Evolutionary conservation across 768 basidiomycete species (phyloP).

Genomic region (Tylopilus rubrobrunneus): DNA sequence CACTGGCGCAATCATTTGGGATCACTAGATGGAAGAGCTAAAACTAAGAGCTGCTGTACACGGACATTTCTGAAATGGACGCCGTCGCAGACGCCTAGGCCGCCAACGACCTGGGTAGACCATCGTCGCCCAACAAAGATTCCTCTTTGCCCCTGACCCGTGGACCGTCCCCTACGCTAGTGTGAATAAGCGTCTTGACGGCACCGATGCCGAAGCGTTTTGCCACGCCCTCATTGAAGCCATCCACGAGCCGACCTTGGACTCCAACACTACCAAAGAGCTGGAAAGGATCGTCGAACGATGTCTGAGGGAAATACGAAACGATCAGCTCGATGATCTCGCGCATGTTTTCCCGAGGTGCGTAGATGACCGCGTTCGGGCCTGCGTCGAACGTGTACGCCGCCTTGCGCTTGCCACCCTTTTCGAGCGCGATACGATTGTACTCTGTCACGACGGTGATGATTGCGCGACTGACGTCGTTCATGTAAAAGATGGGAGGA

Average conservation of each 20-base stretch:
- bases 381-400: slow-evolving; percentile 99
- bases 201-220: slow-evolving; percentile 70
- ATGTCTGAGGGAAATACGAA: slow-evolving; percentile 81
- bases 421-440: slow-evolving; percentile 72
- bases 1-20: too few species aligned
- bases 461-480: slow-evolving; percentile 94
- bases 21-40: not conserved
- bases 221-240: slow-evolving; percentile 78
- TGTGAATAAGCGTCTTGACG: slow-evolving; percentile 90
- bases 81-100: slow-evolving; percentile 17
- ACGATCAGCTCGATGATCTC: slow-evolving; percentile 75
- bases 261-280: slow-evolving; percentile 47
- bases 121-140: slow-evolving; percentile 61
- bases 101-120: slow-evolving; percentile 57
- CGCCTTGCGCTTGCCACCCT: slow-evolving; percentile 62
- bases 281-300: slow-evolving; percentile 74
- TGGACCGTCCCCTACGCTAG: slow-evolving; percentile 89
- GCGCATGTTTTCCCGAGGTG: slow-evolving; percentile 69
- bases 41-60: not conserved
- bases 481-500: slow-evolving; percentile 99
- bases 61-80: too few species aligned
- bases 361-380: slow-evolving; percentile 97
- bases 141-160: slow-evolving; percentile 61
- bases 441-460: slow-evolving; percentile 88
- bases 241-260: slow-evolving; percentile 52